Conservation (phyloP, 2,329 filamentous ascomycete species). For the Fusarium austroafricanum region DNA sequence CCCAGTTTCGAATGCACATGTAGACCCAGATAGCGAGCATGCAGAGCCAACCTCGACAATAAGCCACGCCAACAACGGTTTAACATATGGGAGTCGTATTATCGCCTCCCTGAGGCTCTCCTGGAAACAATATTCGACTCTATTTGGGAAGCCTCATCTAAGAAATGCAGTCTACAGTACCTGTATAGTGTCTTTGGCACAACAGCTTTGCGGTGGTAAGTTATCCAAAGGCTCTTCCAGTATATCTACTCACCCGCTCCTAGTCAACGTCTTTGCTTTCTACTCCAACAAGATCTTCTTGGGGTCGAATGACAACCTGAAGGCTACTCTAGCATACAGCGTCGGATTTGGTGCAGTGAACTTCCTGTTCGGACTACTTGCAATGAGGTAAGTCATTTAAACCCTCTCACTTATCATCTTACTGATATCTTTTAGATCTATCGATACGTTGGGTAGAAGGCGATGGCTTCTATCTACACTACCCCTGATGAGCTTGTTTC, state of each 20-base stretch:
- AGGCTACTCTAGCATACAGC: neutral
- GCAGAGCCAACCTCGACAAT: no score
- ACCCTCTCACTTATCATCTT: neutral
- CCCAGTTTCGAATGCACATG: no score
- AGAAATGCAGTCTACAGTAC: neutral
- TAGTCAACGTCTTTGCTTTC: neutral
- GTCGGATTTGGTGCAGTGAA: neutral
- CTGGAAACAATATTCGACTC: neutral
- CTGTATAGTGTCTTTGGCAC: neutral
- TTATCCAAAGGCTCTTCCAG: fast-evolving
- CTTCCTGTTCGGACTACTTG: neutral
- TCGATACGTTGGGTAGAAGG: neutral
- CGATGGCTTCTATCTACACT: neutral
- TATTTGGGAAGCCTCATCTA: neutral
- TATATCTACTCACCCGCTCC: neutral
- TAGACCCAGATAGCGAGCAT: no score
- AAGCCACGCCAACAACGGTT: neutral
- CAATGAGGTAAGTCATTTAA: neutral
- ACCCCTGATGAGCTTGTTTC: neutral
- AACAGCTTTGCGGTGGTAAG: neutral
- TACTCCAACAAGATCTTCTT: neutral
- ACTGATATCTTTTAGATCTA: neutral
- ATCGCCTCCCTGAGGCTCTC: neutral
- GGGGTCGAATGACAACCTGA: neutral
- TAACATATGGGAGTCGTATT: neutral